These are phyloP conservation scores for Suhomyces prunicola DNA, from an alignment of 805 yeast genomes.

Conservation along the genomic window DNA sequence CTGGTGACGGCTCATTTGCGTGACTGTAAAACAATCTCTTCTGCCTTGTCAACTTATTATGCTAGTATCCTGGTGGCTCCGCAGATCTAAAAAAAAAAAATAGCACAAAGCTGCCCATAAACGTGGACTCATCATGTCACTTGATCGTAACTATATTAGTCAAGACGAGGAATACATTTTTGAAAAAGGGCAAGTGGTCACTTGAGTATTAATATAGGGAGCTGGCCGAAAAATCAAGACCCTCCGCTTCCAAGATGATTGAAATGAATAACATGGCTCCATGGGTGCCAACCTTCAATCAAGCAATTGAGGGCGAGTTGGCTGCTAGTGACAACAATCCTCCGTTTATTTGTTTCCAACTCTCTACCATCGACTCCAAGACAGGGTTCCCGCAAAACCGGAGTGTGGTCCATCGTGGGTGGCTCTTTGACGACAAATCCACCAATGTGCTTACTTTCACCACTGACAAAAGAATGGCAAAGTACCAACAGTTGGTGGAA, in stretches of 20 bases:
- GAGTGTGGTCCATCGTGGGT: conserved; percentile 71
- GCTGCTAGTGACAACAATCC: conserved; percentile 21
- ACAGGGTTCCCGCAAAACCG: conserved; percentile 59
- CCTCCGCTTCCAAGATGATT: conserved; percentile 17
- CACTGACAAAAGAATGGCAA: conserved; percentile 69
- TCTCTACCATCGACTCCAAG: conserved; percentile 58
- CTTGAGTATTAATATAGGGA: neutral
- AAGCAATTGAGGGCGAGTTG: conserved; percentile 48
- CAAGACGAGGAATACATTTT: neutral
- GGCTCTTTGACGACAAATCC: conserved; percentile 63
- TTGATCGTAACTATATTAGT: neutral
- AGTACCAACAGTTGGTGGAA: conserved; percentile 49
- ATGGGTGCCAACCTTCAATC: conserved; percentile 68
- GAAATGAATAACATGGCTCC: conserved; percentile 51
- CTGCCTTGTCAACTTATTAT: neutral
- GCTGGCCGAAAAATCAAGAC: neutral
- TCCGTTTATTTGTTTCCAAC: conserved; percentile 60
- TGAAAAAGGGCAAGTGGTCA: neutral
- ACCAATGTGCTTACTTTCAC: conserved; percentile 67
- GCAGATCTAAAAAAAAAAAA: neutral
- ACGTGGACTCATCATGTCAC: conserved; percentile 3
- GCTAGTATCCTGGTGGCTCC: neutral
- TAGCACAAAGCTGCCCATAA: neutral
- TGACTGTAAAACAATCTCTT: neutral
- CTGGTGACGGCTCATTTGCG: neutral